Conservation (phyloP, 805 yeast genomes). For the Saccharomycopsis oosterbeekiorum region DNA sequence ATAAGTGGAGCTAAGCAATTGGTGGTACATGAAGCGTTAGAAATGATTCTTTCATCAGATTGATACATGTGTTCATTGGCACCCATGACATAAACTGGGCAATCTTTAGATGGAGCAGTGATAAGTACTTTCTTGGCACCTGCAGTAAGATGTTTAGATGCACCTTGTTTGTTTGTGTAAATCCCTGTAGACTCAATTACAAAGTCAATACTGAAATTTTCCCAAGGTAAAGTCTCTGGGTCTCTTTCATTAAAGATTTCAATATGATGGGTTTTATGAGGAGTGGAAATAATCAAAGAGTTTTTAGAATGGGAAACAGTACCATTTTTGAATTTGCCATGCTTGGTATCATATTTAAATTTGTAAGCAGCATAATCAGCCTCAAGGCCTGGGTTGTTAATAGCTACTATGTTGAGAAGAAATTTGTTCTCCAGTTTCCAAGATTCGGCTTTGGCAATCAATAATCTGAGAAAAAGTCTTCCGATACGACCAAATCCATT, state of each 20-base stretch:
- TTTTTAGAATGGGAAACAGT: constrained; percentile 51
- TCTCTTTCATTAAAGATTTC: constrained; percentile 54
- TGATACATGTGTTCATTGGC: constrained; percentile 55
- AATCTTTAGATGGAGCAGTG: constrained; percentile 64
- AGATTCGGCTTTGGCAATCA: constrained; percentile 6
- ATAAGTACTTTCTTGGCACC: constrained; percentile 68
- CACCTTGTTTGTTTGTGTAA: constrained; percentile 55
- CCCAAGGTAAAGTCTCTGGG: constrained; percentile 64
- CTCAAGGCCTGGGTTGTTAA: constrained; percentile 86
- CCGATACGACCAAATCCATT: constrained; percentile 30
- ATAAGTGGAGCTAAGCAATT: constrained; percentile 70
- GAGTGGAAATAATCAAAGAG: constrained; percentile 40
- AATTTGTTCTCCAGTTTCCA: constrained; percentile 59
- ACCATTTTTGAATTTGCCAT: constrained; percentile 68
- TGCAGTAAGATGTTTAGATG: constrained; percentile 59
- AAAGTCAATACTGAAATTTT: constrained; percentile 47
- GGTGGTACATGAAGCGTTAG: constrained; percentile 68
- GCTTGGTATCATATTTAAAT: constrained; percentile 94
- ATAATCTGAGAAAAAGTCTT: constrained; percentile 23
- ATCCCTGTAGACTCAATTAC: constrained; percentile 68
- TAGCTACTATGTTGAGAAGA: constrained; percentile 74
- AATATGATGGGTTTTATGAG: constrained; percentile 40
- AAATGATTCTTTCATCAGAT: constrained; percentile 46
- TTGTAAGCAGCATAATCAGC: constrained; percentile 89
- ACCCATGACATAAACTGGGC: constrained; percentile 68